A percentile compares a stretch with the other conserved stretches of the same genome.
Evolutionary conservation across 805 yeast species (phyloP).

Genomic region (Diddensiella transvaalensis): DNA sequence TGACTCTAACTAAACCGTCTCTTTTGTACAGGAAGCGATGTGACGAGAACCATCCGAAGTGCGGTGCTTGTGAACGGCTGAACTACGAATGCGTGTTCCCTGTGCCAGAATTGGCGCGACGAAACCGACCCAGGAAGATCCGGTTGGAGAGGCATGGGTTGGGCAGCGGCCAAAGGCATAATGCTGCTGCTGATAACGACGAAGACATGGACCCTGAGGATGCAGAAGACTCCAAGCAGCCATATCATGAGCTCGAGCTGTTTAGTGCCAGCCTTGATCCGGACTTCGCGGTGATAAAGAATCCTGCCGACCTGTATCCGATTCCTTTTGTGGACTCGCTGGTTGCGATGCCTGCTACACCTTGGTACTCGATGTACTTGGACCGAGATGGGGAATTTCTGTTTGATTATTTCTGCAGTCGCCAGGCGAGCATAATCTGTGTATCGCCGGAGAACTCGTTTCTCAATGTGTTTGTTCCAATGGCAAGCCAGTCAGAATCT

Average conservation of each 20-base stretch:
- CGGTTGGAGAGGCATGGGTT: not conserved
- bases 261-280: not conserved
- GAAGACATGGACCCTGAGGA: not conserved
- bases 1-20: too few relatives aligned
- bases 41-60: slow-evolving; percentile 64
- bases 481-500: slow-evolving; percentile 49
- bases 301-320: slow-evolving; percentile 5
- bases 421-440: slow-evolving; percentile 42
- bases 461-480: slow-evolving; percentile 46
- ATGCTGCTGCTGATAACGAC: not conserved
- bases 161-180: not conserved
- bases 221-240: not conserved
- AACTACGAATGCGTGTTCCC: slow-evolving; percentile 72
- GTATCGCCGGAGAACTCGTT: slow-evolving; percentile 53
- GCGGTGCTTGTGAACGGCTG: slow-evolving; percentile 65
- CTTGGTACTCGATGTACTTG: slow-evolving; percentile 27
- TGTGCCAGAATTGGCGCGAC: slow-evolving; percentile 55
- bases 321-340: not conserved
- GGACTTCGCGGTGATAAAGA: slow-evolving; percentile 1
- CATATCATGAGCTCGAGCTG: not conserved
- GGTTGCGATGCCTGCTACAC: slow-evolving; percentile 3
- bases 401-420: slow-evolving; percentile 46
- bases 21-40: slow-evolving; percentile 53
- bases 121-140: slow-evolving; percentile 36
- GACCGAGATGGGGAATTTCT: slow-evolving; percentile 44